Conservation (phyloP, 306 rosid genomes). For the Abrus precatorius region DNA sequence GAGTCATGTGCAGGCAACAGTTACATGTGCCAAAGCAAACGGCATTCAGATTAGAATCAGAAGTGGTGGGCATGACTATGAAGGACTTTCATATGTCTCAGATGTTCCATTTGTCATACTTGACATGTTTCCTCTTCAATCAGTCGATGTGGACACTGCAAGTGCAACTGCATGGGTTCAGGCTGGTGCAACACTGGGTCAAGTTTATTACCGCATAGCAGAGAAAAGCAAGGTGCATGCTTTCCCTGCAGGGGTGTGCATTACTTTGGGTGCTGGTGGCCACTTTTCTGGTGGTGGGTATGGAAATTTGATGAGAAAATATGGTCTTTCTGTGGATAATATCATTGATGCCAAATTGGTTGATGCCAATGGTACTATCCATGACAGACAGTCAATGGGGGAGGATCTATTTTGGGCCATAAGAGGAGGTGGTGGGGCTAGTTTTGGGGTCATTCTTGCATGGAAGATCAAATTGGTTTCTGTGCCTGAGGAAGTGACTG, state of each 20-base stretch:
- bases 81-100: conserved; percentile 49
- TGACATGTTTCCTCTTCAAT: conserved; percentile 41
- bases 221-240: conserved; percentile 12
- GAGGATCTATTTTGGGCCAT: conserved; percentile 60
- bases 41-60: conserved; percentile 47
- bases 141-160: neutral
- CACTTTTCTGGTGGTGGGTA: conserved; percentile 85
- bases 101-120: conserved; percentile 36
- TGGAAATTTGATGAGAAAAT: conserved; percentile 78
- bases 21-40: conserved; percentile 42
- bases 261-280: conserved; percentile 71
- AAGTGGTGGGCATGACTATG: conserved; percentile 58
- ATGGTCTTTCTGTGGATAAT: conserved; percentile 76
- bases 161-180: conserved; percentile 27
- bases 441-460: conserved; percentile 73
- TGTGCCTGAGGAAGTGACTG: conserved; percentile 63
- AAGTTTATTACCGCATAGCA: conserved; percentile 42
- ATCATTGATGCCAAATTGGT: conserved; percentile 48
- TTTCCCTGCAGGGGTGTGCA: conserved; percentile 68
- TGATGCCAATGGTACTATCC: conserved; percentile 46
- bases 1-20: conserved; percentile 36
- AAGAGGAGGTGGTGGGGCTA: conserved; percentile 58
- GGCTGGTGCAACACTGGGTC: conserved; percentile 50
- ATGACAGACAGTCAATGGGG: conserved; percentile 50
- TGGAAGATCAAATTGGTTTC: conserved; percentile 65